Base-by-base conservation (phyloP, 2,329 filamentous ascomycete genomes). In the Pseudohalonectria lignicola region DNA sequence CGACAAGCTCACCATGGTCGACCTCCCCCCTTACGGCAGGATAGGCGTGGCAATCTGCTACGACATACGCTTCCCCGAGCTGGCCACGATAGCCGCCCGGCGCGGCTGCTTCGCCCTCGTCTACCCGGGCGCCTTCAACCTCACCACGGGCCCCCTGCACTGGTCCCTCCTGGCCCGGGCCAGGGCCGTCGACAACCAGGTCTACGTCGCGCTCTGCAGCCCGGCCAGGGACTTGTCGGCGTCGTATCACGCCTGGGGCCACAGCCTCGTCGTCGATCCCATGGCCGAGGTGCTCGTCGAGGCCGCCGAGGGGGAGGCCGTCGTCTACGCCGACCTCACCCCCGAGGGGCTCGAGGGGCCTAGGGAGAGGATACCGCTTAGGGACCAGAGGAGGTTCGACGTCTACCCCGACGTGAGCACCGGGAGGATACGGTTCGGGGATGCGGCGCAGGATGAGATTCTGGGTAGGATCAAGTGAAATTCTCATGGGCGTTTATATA, bases 51-150 rank as follows among this genome's bases (percentile, higher is more conserved):
- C 85, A 23, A 96, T 98, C 55, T 98, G 92, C 72, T 98, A 98
- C 64, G 92, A 98, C 61, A 77, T 98, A 39, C 86, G 92, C 30
- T 98, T 98, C 66, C 90, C 92, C 0, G 92, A 96, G 63, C 69
- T 94, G 10, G 92, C 87, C 3, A 92, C 77, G 55, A 81, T 96
- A 40, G 90, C 90, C 0, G 86, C 90, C 16, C 73, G 92, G 23
- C 78, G 79, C 47, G 87, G 82, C n/a, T 82, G 79, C 41, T 98
- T 98, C 59, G 71, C 86, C 33, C 74, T 96, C 39, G 57, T 96
- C 15, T 96, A 95, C 60, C 92, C 92, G 0, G 92, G 87, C n/a
- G 92, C 92, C 1, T 98, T 98, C 70, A 98, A 96, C 61, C 69
- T 84, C 43, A 94, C 87, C 1, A 98, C 92, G 0, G 92, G 92